phyloP scores from a whole-genome alignment of 495 filamentous ascomycete species.

The Talaromyces proteolyticus region DNA sequence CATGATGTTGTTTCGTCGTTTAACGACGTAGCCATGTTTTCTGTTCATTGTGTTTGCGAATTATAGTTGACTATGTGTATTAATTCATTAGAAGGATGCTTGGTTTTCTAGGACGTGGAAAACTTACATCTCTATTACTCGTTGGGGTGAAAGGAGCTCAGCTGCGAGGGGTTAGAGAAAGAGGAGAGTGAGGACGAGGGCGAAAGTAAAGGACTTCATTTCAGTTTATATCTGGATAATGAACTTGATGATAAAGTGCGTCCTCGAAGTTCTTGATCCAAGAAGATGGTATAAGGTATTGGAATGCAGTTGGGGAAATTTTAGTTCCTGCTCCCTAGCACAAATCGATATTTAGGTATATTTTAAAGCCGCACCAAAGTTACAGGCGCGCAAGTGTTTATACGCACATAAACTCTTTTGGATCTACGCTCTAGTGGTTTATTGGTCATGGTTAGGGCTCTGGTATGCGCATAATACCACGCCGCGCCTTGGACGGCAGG shows the following conservation, averaged over 20 bases:
- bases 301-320: not conserved
- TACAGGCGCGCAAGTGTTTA: not conserved
- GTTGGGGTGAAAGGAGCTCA: not conserved
- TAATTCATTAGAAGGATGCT: not conserved
- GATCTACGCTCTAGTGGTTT: not conserved
- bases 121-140: not conserved
- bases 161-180: constrained; percentile 5
- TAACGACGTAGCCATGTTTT: not conserved
- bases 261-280: not conserved
- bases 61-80: not conserved
- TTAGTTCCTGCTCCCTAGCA: no score
- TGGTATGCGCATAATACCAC: not conserved
- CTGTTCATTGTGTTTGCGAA: not conserved
- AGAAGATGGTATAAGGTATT: not conserved
- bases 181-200: not conserved
- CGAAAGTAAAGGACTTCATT: not conserved
- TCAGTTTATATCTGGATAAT: not conserved
- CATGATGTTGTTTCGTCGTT: constrained; percentile 1
- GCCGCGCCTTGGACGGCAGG: not conserved
- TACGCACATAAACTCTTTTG: not conserved
- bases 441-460: not conserved
- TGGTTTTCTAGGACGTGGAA: no score
- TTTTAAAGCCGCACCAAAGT: not conserved
- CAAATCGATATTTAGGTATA: no score
- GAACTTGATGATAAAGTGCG: no score